Evolutionary conservation across 441 rosid genomes (phyloP), one percentile per base, ranked within the genome.

Genomic region (Capsella rubella): DNA sequence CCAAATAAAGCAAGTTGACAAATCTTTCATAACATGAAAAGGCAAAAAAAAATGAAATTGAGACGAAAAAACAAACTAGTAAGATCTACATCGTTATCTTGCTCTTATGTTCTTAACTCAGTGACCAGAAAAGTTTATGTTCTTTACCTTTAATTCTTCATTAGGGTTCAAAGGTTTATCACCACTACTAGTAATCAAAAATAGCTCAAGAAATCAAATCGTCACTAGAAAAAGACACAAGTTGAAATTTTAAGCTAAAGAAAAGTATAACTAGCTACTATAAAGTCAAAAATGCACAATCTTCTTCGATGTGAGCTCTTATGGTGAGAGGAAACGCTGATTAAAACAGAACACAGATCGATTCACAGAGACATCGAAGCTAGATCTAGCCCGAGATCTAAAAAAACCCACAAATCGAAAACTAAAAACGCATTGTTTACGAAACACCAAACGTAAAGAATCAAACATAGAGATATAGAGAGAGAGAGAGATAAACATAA

Each of bases 361-460:
- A 60, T 50, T 16, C 46, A 74, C 59, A 45, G 34, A 49, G 39
- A 72, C 25, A 42, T 8, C 34, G 31, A 71, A 54, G 28, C 69
- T 64, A 78, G 82, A 84, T 83, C 83, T 53, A 71, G 34, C 14
- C 14, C 71, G 64, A 80, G 87, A 84, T 80, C 84, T 62, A 70
- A 6, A 55, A 55, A 47, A 71, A 42, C 39, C 45, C 35, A 56
- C 69, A 66, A 62, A 29, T 39, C 15, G 8, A 6, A 35, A 54
- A 37, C 8, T 13, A 46, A 40, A 71, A 35, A 65, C 12, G 65
- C 29, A 47, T 12, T 45, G 47, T 52, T 61, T 47, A 70, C 66
- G 72, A 55, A 67, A 65, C 63, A 64, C 21, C 31, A 31, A 42
- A 56, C 47, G 72, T 34, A 40, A 64, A 47, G 46, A 8, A 57